Evolutionary conservation across 106 monocot species (phyloP), one percentile per base, ranked within the genome.

Genomic region (Narthecium ossifragum): DNA sequence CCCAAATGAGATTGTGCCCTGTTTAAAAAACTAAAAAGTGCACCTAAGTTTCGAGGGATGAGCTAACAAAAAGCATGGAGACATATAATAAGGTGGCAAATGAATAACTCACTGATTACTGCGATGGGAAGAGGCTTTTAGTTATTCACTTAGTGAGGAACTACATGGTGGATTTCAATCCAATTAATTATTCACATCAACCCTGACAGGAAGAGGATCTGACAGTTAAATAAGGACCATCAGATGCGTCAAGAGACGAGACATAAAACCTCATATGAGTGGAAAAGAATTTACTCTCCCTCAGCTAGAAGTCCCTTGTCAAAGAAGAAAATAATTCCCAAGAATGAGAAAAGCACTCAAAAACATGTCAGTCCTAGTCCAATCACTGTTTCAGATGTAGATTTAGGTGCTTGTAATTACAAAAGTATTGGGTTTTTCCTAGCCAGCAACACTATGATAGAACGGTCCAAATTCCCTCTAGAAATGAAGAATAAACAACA

Each of bases 321-420:
- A 68, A 93, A 93, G 68, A 88, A 80, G 72, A 93, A 82, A 50
- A 93, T 76, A 26, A 93, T 63, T 43, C 93, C 93, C 46, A 93
- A 64, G 55, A 93, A 75, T 22, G 93, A 88, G 69, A 93, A 93
- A 39, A 93, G 63, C 58, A 88, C 48, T 62, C 93, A 88, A 82
- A 93, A 93, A 17, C 88, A 88, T 45, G 93, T 88, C 70, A 93
- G 64, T 17, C 88, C 93, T n/a, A 93, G 70, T 17, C 93, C 93
- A 59, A 93, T 88, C 60, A 88, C 88, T 93, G 80, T 59, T 68
- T 43, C 46, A 69, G 34, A 31, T n/a, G n/a, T n/a, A n/a, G n/a
- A n/a, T n/a, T n/a, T n/a, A n/a, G n/a, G n/a, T n/a, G n/a, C n/a
- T n/a, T n/a, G n/a, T n/a, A n/a, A n/a, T n/a, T n/a, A n/a, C n/a